These are phyloP conservation scores for Aspergillus taichungensis DNA, from an alignment of 495 filamentous ascomycete species.

Conservation along the genomic window DNA sequence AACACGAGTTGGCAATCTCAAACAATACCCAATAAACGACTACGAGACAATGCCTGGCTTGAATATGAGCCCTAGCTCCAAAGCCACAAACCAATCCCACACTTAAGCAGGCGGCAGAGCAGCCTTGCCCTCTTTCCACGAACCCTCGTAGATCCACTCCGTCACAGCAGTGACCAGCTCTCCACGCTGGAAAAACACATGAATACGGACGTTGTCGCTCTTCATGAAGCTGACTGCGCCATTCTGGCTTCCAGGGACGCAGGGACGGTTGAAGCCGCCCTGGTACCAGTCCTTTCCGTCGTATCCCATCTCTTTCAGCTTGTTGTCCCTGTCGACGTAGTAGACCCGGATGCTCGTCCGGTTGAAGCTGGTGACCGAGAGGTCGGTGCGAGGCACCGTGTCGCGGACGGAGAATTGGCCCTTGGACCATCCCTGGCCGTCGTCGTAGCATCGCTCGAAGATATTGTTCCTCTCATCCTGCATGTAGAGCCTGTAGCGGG, in stretches of 20 bases:
- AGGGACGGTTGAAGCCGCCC: slow-evolving; percentile 1
- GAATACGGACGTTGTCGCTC: neutral
- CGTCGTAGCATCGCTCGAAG: slow-evolving; percentile 2
- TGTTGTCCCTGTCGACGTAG: slow-evolving; percentile 2
- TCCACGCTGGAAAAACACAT: slow-evolving; percentile 8
- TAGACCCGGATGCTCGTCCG: neutral
- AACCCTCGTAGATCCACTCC: slow-evolving; percentile 1
- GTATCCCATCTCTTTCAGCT: neutral
- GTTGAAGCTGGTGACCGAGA: neutral
- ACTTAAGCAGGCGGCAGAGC: slow-evolving; percentile 2
- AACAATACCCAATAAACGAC: no score
- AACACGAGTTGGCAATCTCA: no score
- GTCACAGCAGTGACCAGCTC: slow-evolving; percentile 5
- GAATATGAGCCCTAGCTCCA: no score
- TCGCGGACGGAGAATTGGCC: neutral
- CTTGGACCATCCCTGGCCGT: neutral
- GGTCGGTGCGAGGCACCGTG: slow-evolving; percentile 1
- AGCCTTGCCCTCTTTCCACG: neutral
- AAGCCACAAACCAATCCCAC: no score
- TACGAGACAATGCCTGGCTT: no score
- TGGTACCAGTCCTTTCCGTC: neutral
- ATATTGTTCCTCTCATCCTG: neutral
- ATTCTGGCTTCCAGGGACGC: slow-evolving; percentile 2
- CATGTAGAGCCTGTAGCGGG: slow-evolving; percentile 1
- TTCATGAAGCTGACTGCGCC: neutral